These are phyloP conservation scores for Skeletonema costatum DNA, from an alignment of 108 stramenopile species.

Conservation along the genomic window DNA sequence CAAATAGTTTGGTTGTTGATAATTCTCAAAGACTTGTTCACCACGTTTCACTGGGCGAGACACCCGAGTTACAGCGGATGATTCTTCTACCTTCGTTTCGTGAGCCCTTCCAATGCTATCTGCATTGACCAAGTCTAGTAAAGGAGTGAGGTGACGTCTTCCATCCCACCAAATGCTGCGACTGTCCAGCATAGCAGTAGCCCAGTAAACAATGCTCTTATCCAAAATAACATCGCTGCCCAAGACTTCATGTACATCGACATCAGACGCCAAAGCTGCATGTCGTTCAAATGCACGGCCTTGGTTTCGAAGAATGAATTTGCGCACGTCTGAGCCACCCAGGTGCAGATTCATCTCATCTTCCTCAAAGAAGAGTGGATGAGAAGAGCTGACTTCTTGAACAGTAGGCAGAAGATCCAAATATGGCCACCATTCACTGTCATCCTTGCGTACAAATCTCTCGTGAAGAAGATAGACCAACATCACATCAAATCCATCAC, in stretches of 20 bases:
- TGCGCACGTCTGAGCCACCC: constrained; percentile 45
- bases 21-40: constrained; percentile 74
- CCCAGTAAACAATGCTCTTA: constrained; percentile 60
- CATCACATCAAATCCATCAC: constrained; percentile 62
- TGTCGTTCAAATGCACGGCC: constrained; percentile 20
- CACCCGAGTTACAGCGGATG: constrained; percentile 57
- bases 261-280: constrained; percentile 23
- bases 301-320: constrained; percentile 25
- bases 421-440: constrained; percentile 76
- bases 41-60: constrained; percentile 50
- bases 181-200: constrained; percentile 63
- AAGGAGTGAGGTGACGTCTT: constrained; percentile 71
- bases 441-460: constrained; percentile 48
- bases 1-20: constrained; percentile 78
- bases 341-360: constrained; percentile 48
- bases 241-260: constrained; percentile 41
- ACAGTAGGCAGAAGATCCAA: constrained; percentile 60
- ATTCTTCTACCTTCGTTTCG: constrained; percentile 26
- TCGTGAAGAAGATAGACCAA: constrained; percentile 68
- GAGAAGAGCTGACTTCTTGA: constrained; percentile 31
- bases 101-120: constrained; percentile 19
- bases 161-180: constrained; percentile 85
- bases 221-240: constrained; percentile 53
- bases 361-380: constrained; percentile 44
- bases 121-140: constrained; percentile 79